These are phyloP conservation scores for Colletotrichum nymphaeae DNA, from an alignment of 2,329 filamentous ascomycete species.

Conservation along the genomic window DNA sequence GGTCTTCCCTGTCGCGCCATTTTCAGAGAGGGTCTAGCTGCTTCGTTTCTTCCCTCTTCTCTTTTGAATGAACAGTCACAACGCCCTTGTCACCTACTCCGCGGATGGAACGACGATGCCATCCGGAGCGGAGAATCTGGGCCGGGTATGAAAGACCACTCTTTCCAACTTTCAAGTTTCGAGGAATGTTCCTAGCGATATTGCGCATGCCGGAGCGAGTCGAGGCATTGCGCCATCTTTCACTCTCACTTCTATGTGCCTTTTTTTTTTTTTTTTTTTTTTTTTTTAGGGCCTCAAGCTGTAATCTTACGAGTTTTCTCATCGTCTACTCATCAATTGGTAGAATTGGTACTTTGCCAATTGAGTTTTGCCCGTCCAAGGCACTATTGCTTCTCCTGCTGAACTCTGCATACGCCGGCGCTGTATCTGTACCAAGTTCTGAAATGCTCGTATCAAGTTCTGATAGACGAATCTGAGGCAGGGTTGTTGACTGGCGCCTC, in stretches of 20 bases:
- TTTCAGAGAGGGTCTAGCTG: not conserved
- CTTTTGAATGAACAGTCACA: no score
- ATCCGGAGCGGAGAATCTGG: not conserved
- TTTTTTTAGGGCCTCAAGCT: not conserved
- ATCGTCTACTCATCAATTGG: not conserved
- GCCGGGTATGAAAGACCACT: not conserved
- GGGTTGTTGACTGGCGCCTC: not conserved
- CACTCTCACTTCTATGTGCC: not conserved
- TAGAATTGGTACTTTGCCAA: not conserved
- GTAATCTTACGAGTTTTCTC: not conserved
- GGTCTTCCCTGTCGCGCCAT: not conserved
- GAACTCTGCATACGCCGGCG: not conserved
- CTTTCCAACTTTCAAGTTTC: not conserved
- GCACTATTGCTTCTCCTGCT: not conserved
- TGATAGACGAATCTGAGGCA: not conserved
- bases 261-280: not conserved
- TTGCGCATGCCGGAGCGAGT: not conserved
- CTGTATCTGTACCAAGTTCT: not conserved
- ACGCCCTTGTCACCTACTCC: no score
- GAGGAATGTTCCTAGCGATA: constrained; percentile 2
- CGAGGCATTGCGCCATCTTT: constrained; percentile 6
- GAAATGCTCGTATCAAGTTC: not conserved
- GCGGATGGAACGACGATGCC: not conserved
- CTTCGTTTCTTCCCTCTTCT: no score
- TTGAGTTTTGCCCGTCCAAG: not conserved